Evolutionary conservation across 2,329 filamentous ascomycete genomes (phyloP), one percentile per base, ranked within the genome.

Genomic region (Fusarium sp.): DNA sequence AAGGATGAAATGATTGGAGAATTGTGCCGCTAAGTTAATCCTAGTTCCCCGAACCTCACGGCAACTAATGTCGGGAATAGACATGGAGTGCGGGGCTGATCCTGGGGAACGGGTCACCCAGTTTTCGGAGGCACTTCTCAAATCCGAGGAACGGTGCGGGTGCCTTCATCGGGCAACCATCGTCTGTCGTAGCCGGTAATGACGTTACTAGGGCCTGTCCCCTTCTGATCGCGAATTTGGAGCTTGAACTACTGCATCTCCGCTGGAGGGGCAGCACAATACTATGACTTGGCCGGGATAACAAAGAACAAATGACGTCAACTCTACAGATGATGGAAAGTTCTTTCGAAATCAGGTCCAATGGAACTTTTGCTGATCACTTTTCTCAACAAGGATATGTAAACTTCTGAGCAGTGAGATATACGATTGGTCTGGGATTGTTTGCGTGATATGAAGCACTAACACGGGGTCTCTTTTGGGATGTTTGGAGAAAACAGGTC

Each of bases 1-100:
- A n/a, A 25, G 20, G 20, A 5, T 6, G 1, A 45, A 45, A 10
- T 45, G 20, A 45, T 45, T 25, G 42, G 42, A 45, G 20, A 45
- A 45, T 2, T 2, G 42, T 6, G 42, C 7, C 20, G 20, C 42
- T 25, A 45, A 9, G 20, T 45, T 10, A 2, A 10, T 25, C 20
- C 13, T 16, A 16, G 42, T 45, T 45, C 42, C 7, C 42, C 20
- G 42, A 45, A 45, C 20, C 42, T 16, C 42, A 10, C 42, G 42
- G 42, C 42, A 45, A 45, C 42, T 25, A 45, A 45, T 25, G 13
- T 45, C 42, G 42, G 42, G 42, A 45, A 45, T 25, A 25, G 42
- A 9, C 42, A 45, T 25, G 20, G 20, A 45, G 4, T 14, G 20
- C 4, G 42, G 42, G 42, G 42, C 5, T 25, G 4, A 3, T 10